These are phyloP conservation scores for Leucocoprinus leucothites DNA, from an alignment of 768 basidiomycete species.

Conservation along the genomic window DNA sequence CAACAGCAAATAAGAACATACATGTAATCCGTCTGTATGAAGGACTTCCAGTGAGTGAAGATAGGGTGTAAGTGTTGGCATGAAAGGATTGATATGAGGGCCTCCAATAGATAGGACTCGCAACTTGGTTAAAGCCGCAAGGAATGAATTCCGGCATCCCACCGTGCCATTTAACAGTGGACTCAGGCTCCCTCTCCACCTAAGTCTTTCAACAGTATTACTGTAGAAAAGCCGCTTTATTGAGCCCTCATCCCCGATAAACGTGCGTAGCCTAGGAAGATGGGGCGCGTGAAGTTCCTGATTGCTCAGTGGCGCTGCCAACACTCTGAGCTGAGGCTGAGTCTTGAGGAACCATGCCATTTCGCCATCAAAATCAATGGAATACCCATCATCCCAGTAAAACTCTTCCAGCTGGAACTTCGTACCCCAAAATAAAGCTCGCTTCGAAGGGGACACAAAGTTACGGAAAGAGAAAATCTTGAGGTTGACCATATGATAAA, in stretches of 20 bases:
- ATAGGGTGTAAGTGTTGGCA: neutral
- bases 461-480: no score
- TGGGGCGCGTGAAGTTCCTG: neutral
- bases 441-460: neutral
- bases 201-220: no score
- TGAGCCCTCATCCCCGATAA: no score
- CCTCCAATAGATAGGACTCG: no score
- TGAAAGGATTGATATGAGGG: no score
- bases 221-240: no score
- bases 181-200: no score
- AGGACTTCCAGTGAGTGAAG: neutral
- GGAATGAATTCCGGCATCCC: no score
- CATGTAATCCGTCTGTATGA: neutral
- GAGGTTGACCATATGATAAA: no score
- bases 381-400: neutral
- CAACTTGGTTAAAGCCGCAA: no score
- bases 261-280: neutral
- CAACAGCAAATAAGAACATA: no score
- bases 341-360: neutral
- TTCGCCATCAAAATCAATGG: neutral
- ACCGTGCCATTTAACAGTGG: no score
- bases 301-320: neutral
- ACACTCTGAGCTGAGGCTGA: neutral
- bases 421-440: neutral
- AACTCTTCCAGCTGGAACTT: neutral